Percentiles rank a stretch among this genome's conserved stretches.
Evolutionary conservation across 192 early-diverging fungal genomes (phyloP).

Genomic region (Geranomyces variabilis): DNA sequence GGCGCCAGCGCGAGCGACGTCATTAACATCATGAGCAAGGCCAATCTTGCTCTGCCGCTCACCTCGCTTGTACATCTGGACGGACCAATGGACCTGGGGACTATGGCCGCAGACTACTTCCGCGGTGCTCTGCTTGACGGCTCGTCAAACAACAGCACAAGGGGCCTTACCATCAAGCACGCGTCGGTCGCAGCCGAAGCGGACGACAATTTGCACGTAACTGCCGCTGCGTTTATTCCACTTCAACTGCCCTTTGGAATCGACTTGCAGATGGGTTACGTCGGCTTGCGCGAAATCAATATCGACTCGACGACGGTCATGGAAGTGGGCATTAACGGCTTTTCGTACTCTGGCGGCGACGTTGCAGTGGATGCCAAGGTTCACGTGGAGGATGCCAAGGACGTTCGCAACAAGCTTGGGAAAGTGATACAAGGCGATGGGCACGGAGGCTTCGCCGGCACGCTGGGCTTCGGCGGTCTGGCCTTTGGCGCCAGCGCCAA

Average conservation of each 20-base stretch:
- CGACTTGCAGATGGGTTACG: conserved; percentile 13
- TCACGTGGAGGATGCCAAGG: neutral
- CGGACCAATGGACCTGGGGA: neutral
- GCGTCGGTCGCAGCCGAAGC: conserved; percentile 1
- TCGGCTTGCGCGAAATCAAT: neutral
- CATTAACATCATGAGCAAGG: conserved; percentile 3
- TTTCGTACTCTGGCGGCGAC: neutral
- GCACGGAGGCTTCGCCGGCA: conserved; percentile 12
- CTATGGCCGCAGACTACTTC: conserved; percentile 6
- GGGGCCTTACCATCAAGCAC: conserved; percentile 16
- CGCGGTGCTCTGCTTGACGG: neutral
- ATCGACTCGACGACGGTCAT: neutral
- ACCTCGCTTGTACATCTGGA: neutral
- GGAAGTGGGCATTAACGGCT: conserved; percentile 5
- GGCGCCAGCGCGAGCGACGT: conserved; percentile 7
- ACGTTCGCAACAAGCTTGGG: neutral
- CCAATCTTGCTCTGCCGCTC: conserved; percentile 6
- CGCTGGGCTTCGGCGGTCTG: conserved; percentile 7
- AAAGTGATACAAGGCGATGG: neutral
- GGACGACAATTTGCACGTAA: neutral
- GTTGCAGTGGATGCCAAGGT: neutral
- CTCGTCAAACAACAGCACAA: neutral
- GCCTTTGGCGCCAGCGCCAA: neutral
- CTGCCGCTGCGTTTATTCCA: neutral
- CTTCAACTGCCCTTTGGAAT: conserved; percentile 1